Percentiles rank a stretch among this genome's conserved stretches.
Evolutionary conservation across 305 asterid species (phyloP).

Genomic region (Fraxinus baroniana): DNA sequence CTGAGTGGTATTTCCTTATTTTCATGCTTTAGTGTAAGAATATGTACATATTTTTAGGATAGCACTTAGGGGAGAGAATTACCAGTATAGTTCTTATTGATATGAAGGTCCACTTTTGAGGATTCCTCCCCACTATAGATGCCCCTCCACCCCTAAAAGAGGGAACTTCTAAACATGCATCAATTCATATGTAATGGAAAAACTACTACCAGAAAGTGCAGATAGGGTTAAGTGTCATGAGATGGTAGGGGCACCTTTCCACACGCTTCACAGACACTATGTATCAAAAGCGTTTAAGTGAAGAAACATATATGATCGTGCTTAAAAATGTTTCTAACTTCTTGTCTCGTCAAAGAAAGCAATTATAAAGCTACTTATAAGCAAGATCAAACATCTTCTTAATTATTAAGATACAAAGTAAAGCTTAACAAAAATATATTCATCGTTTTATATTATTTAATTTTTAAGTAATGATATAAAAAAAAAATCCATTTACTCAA

Average conservation of each 20-base stretch:
- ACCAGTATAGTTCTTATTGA: neutral
- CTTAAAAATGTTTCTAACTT: neutral
- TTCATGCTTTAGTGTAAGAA: too few species aligned
- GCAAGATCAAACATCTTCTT: neutral
- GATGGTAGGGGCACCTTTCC: neutral
- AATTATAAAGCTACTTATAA: neutral
- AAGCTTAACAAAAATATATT: neutral
- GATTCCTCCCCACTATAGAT: constrained; percentile 47
- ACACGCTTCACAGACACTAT: neutral
- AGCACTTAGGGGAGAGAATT: neutral
- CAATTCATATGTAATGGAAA: neutral
- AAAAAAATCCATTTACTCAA: neutral
- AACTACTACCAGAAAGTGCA: neutral
- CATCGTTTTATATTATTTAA: neutral
- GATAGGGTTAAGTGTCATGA: neutral
- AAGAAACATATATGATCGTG: neutral
- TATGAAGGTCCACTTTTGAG: constrained; percentile 34
- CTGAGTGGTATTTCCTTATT: too few species aligned
- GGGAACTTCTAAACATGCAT: constrained; percentile 28
- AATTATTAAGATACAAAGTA: neutral
- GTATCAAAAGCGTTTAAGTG: neutral
- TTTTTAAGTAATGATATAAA: neutral
- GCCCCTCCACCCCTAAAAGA: constrained; percentile 36
- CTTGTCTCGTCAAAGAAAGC: too few species aligned
- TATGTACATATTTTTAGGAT: neutral